These are phyloP conservation scores for Tylopilus plumbeoviolaceoides DNA, from an alignment of 768 basidiomycete species.

Conservation along the genomic window DNA sequence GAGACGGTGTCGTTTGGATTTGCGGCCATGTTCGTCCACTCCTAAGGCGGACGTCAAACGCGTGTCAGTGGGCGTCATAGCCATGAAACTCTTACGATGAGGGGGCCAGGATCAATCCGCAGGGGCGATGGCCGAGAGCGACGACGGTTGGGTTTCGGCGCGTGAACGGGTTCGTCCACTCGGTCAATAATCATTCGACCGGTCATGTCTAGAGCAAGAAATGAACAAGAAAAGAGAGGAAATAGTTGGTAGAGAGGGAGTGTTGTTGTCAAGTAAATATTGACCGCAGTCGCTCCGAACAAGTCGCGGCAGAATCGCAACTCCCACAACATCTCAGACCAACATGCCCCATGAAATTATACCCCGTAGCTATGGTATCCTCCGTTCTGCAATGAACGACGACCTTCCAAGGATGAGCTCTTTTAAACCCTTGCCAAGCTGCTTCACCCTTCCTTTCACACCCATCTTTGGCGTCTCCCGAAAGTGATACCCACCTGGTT, in stretches of 20 bases:
- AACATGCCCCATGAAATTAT: background rate
- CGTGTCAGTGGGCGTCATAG: background rate
- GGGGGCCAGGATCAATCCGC: constrained; percentile 15
- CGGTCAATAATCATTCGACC: constrained; percentile 26
- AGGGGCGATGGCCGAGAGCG: constrained; percentile 10
- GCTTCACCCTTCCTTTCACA: constrained; percentile 27
- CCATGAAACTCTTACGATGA: constrained; percentile 11
- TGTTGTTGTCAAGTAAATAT: background rate
- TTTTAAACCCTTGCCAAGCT: constrained; percentile 29
- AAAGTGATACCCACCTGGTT: constrained; percentile 31
- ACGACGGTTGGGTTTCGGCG: background rate
- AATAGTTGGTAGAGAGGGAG: constrained; percentile 15
- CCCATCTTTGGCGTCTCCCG: constrained; percentile 22
- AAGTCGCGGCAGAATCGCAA: background rate
- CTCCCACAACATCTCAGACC: background rate
- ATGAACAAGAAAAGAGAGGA: constrained; percentile 16
- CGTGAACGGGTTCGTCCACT: constrained; percentile 22
- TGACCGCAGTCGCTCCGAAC: background rate
- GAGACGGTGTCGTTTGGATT: constrained; percentile 2
- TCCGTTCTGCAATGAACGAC: constrained; percentile 5
- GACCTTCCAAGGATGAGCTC: constrained; percentile 28
- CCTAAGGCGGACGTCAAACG: constrained; percentile 12
- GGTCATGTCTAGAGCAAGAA: constrained; percentile 17
- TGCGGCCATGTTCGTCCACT: constrained; percentile 18
- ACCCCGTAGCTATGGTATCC: background rate